Evolutionary conservation across 805 yeast species (phyloP), one percentile per base, ranked within the genome.

Genomic region (Myxozyma monticola): DNA sequence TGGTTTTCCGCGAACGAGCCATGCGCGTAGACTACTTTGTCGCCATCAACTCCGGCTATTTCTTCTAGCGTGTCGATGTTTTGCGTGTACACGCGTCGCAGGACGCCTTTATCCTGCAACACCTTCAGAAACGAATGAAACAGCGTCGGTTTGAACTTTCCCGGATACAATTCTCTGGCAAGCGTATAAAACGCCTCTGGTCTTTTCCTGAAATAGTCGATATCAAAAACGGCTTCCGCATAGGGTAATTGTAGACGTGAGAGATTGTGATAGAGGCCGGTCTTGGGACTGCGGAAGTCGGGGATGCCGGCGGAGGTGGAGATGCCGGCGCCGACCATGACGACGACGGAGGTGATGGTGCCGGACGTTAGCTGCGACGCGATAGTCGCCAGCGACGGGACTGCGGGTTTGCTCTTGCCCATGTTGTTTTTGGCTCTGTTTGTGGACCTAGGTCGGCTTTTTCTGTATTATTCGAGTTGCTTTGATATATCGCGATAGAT

Each of bases 271-370:
- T 91, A 91, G 5, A 91, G 75, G 0, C 75, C 75, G 1, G 98
- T 91, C 37, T 80, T 78, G 0, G 97, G 97, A 17, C 95, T 82
- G 59, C 98, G 74, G 66, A 91, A 91, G 66, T 91, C 99, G 0
- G 98, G 99, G 39, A 90, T 91, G 0, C 98, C 99, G 40, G 95
- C 89, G 2, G 86, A 74, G 0, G 98, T 91, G 2, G 96, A 88
- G 34, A 89, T 82, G 0, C 99, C 99, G 0, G 99, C 99, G 1
- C 99, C 99, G 7, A 83, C 83, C 70, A 57, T 57, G 33, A 57
- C 58, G 24, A 53, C 57, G 24, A 57, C 54, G 18, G 48, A 44
- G 12, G 30, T 17, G 17, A 39, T 29, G 14, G 29, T n/a, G 18
- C 59, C 59, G 15, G 47, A 33, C 4, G 46, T 18, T 1, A 54